Evolutionary conservation across 2,329 filamentous ascomycete genomes (phyloP), one percentile per base, ranked within the genome.

Genomic region (Colletotrichum sidae): DNA sequence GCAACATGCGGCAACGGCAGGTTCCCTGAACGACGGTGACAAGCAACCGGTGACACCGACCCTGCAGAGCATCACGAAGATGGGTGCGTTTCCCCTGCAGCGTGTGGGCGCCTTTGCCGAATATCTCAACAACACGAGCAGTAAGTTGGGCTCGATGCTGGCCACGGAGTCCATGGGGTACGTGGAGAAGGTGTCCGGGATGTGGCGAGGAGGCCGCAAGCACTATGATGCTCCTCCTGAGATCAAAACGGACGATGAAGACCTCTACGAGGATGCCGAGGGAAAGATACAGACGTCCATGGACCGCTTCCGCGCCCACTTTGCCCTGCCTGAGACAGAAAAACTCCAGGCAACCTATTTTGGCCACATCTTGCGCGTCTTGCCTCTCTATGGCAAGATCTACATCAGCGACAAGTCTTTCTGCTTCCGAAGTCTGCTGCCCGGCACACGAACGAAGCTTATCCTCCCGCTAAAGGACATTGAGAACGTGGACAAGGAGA

Each of bases 111-210:
- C 90, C 2, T 86, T 97, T 74, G 93, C 94, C 8, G 92, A 90
- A 51, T 97, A 94, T 74, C 82, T 97, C 55, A 92, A 92, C 73
- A 90, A 86, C 60, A 89, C 92, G 25, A 91, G 93, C 25, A 92
- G 92, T 70, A 88, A 89, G 39, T 92, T 98, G 89, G 93, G 92
- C 66, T 92, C 84, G 35, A 80, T 97, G 8, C 80, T 98, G 50
- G 92, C 95, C 7, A 93, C 91, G 0, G 94, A 97, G 76, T 96
- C 95, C 0, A 97, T 97, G 90, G 94, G 93, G 2, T 98, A 98
- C 74, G 91, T 97, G 38, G 94, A 96, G 74, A 98, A 97, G 77
- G 94, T 98, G 0, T 97, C 95, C 0, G 95, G 94, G 42, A 98
- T 98, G 92, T 96, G 96, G 89, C 92, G 94, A 70, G 96, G 96